phyloP scores from a whole-genome alignment of 129 eudicot genomes.

The Mikania micrantha region DNA sequence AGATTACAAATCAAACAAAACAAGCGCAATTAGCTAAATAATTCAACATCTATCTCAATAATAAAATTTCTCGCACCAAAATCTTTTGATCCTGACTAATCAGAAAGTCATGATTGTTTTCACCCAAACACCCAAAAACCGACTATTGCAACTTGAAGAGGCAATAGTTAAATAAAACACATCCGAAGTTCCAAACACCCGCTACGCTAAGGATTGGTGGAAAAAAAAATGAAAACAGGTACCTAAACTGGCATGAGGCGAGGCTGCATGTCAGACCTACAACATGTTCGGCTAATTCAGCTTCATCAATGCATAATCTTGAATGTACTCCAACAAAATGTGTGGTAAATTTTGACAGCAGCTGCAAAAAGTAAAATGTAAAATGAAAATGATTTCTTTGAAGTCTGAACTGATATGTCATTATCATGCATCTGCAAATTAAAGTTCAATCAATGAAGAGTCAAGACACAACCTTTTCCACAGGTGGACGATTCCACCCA shows the following conservation, averaged over 20 bases:
- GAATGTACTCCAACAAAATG: slow-evolving; percentile 73
- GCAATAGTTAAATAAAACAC: background rate
- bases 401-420: background rate
- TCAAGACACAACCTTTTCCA: slow-evolving; percentile 61
- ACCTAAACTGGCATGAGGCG: slow-evolving; percentile 91
- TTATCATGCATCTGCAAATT: background rate
- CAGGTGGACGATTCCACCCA: slow-evolving; percentile 82
- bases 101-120: background rate
- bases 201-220: background rate
- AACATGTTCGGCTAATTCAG: slow-evolving; percentile 91
- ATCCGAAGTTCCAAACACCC: background rate
- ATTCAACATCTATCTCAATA: background rate
- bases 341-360: slow-evolving; percentile 58
- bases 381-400: background rate
- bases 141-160: background rate
- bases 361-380: slow-evolving; percentile 26
- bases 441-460: background rate
- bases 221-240: background rate
- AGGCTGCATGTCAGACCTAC: slow-evolving; percentile 84
- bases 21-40: background rate
- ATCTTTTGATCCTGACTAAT: background rate
- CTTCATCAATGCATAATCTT: slow-evolving; percentile 81
- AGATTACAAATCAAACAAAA: slow-evolving; percentile 6
- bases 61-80: background rate
- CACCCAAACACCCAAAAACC: background rate